These are phyloP conservation scores for Solanum appendiculatum DNA, from an alignment of 257 asterid genomes.

Conservation along the genomic window DNA sequence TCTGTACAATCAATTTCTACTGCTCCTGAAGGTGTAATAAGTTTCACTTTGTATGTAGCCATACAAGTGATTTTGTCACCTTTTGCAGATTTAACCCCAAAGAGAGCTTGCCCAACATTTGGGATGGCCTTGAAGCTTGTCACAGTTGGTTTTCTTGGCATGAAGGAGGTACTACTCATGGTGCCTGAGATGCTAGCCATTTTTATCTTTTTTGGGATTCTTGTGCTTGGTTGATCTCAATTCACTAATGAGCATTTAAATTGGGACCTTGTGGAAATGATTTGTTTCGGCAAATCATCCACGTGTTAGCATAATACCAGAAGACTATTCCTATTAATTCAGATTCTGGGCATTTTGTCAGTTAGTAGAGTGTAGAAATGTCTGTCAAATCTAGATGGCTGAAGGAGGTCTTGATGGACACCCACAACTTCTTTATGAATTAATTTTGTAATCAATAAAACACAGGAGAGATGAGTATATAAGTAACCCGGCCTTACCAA, in stretches of 20 bases:
- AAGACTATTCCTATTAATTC: neutral
- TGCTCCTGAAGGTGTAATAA: constrained; percentile 43
- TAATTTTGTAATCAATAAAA: no score
- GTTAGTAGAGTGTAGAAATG: neutral
- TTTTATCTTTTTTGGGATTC: neutral
- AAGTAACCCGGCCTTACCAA: no score
- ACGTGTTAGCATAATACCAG: constrained; percentile 3
- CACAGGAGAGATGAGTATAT: no score
- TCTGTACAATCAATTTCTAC: constrained; percentile 28
- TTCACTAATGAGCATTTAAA: neutral
- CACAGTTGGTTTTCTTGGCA: constrained; percentile 30
- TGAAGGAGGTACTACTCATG: constrained; percentile 42
- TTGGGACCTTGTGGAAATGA: constrained; percentile 34
- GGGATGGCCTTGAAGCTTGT: constrained; percentile 29
- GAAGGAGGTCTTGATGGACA: neutral
- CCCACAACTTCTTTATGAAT: neutral
- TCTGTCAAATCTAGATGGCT: neutral
- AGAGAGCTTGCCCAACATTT: constrained; percentile 3
- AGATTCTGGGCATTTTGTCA: neutral
- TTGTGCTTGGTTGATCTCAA: neutral
- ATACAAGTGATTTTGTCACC: constrained; percentile 39
- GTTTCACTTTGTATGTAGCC: constrained; percentile 62
- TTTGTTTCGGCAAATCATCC: constrained; percentile 21
- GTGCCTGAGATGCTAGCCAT: constrained; percentile 48
- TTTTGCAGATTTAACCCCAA: constrained; percentile 15